A percentile compares a stretch with the other conserved stretches of the same genome.
These are phyloP conservation scores for Aeminium ludgeri DNA, from an alignment of 495 filamentous ascomycete genomes.

Conservation along the genomic window DNA sequence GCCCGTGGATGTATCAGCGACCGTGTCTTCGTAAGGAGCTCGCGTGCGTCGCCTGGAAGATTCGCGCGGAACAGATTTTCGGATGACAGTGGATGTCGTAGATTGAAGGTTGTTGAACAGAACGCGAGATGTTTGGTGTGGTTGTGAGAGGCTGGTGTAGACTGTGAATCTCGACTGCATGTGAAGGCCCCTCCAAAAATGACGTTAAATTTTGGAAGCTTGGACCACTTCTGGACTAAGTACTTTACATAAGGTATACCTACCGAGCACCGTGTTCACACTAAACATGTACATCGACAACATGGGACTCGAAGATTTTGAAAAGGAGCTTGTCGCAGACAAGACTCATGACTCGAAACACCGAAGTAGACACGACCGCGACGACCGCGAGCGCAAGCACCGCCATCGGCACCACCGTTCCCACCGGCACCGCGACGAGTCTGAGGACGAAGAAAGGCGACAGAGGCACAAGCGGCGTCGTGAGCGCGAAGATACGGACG, in stretches of 20 bases:
- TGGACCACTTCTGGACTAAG: background rate
- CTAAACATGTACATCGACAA: background rate
- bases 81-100: no score
- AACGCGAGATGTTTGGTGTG: no score
- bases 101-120: no score
- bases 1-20: no score
- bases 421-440: constrained; percentile 21
- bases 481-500: constrained; percentile 24
- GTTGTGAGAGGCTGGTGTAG: background rate
- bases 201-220: background rate
- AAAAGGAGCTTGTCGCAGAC: constrained; percentile 23
- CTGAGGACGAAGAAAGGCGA: constrained; percentile 25
- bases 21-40: no score
- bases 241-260: background rate
- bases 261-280: background rate
- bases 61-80: no score
- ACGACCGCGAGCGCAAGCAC: constrained; percentile 17
- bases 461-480: constrained; percentile 39
- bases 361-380: constrained; percentile 18
- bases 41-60: no score
- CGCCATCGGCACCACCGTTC: constrained; percentile 32
- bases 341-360: constrained; percentile 16
- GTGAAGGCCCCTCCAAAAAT: background rate
- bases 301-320: constrained; percentile 28
- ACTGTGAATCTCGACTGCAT: background rate